Conservation (phyloP, 2,329 filamentous ascomycete genomes). For the Rutstroemia sp. region DNA sequence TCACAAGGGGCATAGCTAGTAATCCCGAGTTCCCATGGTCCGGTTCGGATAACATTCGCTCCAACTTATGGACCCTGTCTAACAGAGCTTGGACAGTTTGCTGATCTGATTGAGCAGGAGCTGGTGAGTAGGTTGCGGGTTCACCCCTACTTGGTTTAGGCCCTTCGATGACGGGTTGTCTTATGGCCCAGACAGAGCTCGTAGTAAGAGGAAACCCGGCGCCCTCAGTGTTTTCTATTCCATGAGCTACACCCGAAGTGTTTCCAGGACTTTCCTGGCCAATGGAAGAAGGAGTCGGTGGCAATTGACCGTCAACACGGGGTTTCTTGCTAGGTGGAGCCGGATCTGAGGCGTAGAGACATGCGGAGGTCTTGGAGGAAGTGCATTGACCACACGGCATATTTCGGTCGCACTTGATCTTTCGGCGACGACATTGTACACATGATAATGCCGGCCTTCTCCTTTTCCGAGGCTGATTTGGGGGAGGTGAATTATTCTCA, state of each 20-base stretch:
- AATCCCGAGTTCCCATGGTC: not conserved
- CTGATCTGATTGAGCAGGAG: not conserved
- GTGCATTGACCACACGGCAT: slow-evolving; percentile 8
- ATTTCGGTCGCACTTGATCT: slow-evolving; percentile 11
- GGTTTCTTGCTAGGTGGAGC: not conserved
- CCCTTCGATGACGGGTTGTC: not conserved
- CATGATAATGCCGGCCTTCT: slow-evolving; percentile 34
- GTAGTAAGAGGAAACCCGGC: not conserved
- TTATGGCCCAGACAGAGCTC: not conserved
- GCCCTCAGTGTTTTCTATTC: not conserved
- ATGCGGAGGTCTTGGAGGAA: slow-evolving; percentile 2
- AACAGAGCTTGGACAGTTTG: slow-evolving; percentile 1
- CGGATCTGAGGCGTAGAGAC: slow-evolving; percentile 6
- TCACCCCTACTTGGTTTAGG: not conserved
- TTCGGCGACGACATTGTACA: slow-evolving; percentile 33
- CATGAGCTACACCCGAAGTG: not conserved
- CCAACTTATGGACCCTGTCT: slow-evolving; percentile 3
- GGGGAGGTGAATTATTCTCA: not conserved
- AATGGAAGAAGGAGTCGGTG: not conserved
- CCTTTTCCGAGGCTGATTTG: slow-evolving; percentile 16
- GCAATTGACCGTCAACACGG: not conserved
- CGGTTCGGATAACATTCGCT: not conserved
- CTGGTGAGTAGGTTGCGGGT: not conserved
- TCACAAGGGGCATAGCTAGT: not conserved
- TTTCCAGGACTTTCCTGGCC: not conserved